phyloP scores from a whole-genome alignment of 345 rosid species.

The Gossypium stocksii region DNA sequence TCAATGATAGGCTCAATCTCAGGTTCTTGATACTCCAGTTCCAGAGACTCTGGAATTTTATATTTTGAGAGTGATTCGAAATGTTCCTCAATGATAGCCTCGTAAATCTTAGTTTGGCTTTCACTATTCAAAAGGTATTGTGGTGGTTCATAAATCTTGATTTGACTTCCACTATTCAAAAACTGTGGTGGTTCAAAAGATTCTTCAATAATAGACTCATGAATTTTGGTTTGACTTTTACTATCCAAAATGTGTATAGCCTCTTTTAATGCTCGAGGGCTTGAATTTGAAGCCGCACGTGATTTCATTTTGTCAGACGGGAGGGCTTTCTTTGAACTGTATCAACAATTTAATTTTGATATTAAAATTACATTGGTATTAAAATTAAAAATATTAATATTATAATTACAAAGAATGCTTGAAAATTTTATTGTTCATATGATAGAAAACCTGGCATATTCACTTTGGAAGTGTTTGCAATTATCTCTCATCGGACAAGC shows the following conservation, averaged over 20 bases:
- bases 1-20: no score
- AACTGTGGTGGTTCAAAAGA: slow-evolving; percentile 18
- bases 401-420: neutral
- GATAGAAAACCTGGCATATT: slow-evolving; percentile 58
- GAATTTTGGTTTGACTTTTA: slow-evolving; percentile 4
- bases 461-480: slow-evolving; percentile 77
- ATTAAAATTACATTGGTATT: neutral
- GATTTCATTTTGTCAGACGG: slow-evolving; percentile 30
- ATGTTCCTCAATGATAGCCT: no score
- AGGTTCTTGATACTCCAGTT: no score
- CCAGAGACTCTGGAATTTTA: no score
- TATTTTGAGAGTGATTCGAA: no score
- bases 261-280: slow-evolving; percentile 16
- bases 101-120: no score
- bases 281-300: slow-evolving; percentile 12
- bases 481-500: slow-evolving; percentile 75
- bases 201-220: slow-evolving; percentile 57
- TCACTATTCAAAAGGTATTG: no score
- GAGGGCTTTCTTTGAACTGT: slow-evolving; percentile 26
- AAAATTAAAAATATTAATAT: neutral
- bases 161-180: neutral
- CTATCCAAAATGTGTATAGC: neutral
- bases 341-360: neutral
- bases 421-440: neutral
- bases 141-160: neutral